Evolutionary conservation across 2,329 filamentous ascomycete genomes (phyloP).

Genomic region (Aspergillus sergii): DNA sequence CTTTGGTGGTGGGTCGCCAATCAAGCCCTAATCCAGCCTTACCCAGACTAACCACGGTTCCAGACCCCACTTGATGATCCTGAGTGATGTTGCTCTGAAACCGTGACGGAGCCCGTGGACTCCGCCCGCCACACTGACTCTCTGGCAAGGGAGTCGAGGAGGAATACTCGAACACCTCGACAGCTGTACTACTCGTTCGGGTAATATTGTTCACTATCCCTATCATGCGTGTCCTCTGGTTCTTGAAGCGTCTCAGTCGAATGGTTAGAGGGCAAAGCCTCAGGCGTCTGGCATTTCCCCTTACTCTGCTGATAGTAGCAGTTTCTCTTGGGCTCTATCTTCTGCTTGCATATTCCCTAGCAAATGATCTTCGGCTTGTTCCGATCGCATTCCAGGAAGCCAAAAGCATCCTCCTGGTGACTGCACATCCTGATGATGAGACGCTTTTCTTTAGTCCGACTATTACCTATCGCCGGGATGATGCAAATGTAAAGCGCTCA

Average conservation of each 20-base stretch:
- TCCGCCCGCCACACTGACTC: not conserved
- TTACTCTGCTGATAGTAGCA: not conserved
- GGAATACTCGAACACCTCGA: not conserved
- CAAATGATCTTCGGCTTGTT: conserved; percentile 40
- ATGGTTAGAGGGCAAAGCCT: too few relatives aligned
- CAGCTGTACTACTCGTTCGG: not conserved
- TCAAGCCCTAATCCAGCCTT: not conserved
- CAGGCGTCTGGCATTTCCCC: not conserved
- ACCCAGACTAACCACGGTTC: not conserved
- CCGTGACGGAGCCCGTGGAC: not conserved
- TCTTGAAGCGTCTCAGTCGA: not conserved
- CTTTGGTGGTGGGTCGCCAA: not conserved
- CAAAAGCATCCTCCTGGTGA: conserved; percentile 43
- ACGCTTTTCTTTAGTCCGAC: conserved; percentile 32
- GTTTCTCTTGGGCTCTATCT: conserved; percentile 30
- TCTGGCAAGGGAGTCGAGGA: not conserved
- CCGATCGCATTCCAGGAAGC: conserved; percentile 37
- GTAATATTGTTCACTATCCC: not conserved
- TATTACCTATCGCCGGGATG: conserved; percentile 22
- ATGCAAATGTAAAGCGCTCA: conserved; percentile 20
- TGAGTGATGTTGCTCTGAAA: not conserved
- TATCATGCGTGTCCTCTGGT: not conserved
- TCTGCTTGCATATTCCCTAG: conserved; percentile 40
- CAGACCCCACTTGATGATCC: not conserved
- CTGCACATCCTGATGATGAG: conserved; percentile 36